Evolutionary conservation across 2,329 filamentous ascomycete species (phyloP).

Genomic region (Colletotrichum costaricense): DNA sequence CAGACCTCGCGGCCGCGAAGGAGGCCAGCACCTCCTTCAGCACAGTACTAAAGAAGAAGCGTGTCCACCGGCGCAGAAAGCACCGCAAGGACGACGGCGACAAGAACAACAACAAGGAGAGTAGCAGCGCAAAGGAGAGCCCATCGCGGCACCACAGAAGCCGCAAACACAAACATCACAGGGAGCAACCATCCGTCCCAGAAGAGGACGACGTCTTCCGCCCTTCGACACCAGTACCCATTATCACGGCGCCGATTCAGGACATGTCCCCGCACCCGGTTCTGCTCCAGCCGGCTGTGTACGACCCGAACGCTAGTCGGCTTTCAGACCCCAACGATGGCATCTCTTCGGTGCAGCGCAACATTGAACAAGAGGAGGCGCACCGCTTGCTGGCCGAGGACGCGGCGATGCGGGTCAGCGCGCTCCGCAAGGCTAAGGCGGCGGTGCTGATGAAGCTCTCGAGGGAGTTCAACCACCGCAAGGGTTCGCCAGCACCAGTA

Average conservation of each 20-base stretch:
- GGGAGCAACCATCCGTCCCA: conserved; percentile 30
- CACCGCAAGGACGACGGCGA: conserved; percentile 46
- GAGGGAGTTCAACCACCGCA: conserved; percentile 56
- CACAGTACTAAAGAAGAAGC: conserved; percentile 62
- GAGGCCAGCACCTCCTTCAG: conserved; percentile 53
- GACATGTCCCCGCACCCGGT: conserved; percentile 60
- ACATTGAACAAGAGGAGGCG: conserved; percentile 66
- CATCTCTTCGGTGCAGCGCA: conserved; percentile 68
- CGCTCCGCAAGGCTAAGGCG: conserved; percentile 69
- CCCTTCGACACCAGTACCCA: conserved; percentile 44
- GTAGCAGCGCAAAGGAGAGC: conserved; percentile 25
- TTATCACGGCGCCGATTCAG: conserved; percentile 64
- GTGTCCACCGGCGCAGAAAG: conserved; percentile 49
- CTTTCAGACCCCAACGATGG: conserved; percentile 50
- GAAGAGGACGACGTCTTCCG: conserved; percentile 38
- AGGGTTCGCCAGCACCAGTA: conserved; percentile 31
- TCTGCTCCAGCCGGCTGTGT: conserved; percentile 67
- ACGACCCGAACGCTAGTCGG: conserved; percentile 54
- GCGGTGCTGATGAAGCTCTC: conserved; percentile 70
- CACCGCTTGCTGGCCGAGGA: conserved; percentile 69
- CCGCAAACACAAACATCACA: conserved; percentile 37
- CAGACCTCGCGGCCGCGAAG: conserved; percentile 47
- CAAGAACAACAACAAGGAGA: conserved; percentile 32
- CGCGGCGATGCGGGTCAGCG: conserved; percentile 62
- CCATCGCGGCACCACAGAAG: conserved; percentile 2